These are phyloP conservation scores for Stereum hirsutum DNA, from an alignment of 1,284 basidiomycete genomes.

Conservation along the genomic window DNA sequence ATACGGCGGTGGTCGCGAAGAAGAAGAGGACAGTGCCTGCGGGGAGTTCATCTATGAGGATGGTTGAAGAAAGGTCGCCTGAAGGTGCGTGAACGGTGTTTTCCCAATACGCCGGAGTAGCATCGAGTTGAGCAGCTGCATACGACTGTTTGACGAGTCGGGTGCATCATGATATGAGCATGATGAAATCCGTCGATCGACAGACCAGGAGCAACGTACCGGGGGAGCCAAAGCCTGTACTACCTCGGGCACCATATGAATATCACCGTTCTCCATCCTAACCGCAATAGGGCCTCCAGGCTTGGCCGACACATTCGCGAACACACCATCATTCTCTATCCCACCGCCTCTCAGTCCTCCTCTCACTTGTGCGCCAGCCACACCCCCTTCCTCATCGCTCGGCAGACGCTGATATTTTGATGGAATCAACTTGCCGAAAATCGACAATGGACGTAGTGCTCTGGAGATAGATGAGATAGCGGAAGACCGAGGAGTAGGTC, in stretches of 20 bases:
- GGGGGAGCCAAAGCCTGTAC: constrained; percentile 79
- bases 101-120: constrained; percentile 96
- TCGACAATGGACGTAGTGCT: too few relatives aligned
- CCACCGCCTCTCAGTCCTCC: constrained; percentile 57
- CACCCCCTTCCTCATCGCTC: too few relatives aligned
- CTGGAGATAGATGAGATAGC: too few relatives aligned
- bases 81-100: constrained; percentile 81
- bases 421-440: constrained; percentile 64
- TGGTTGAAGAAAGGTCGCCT: constrained; percentile 43
- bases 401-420: constrained; percentile 62
- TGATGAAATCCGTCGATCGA: background rate
- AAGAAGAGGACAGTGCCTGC: constrained; percentile 68
- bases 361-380: too few relatives aligned
- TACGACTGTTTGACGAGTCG: constrained; percentile 57
- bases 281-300: constrained; percentile 43
- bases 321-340: constrained; percentile 88
- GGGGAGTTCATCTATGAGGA: constrained; percentile 70
- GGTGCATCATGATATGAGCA: background rate
- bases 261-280: constrained; percentile 47
- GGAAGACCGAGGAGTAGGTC: constrained; percentile 43
- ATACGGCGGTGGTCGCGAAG: constrained; percentile 74
- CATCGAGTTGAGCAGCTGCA: constrained; percentile 80
- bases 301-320: constrained; percentile 92
- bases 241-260: constrained; percentile 69
- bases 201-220: constrained; percentile 34